Evolutionary conservation across 208 protist genomes (phyloP).

Genomic region (Tritrichomonas foetus): DNA sequence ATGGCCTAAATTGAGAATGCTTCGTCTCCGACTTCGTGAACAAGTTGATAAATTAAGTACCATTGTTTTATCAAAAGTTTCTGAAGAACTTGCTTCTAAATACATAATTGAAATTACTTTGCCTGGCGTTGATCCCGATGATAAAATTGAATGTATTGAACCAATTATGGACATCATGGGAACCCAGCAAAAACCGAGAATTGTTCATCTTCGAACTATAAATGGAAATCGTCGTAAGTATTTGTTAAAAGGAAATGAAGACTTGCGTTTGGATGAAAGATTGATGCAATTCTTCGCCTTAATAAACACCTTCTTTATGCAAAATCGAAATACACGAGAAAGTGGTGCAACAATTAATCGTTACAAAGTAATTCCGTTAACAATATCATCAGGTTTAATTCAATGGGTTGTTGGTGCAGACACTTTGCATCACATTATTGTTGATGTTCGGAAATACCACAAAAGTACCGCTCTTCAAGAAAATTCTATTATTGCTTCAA

Average conservation of each 20-base stretch:
- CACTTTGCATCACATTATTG: background rate
- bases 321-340: background rate
- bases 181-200: background rate
- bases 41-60: background rate
- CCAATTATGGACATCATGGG: background rate
- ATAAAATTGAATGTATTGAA: background rate
- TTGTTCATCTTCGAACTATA: background rate
- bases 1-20: background rate
- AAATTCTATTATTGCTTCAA: background rate
- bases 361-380: background rate
- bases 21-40: background rate
- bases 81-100: background rate
- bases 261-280: background rate
- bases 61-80: background rate
- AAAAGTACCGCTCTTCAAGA: background rate
- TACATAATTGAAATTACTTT: background rate
- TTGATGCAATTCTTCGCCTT: background rate
- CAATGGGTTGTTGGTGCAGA: background rate
- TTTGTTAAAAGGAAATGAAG: slow-evolving; percentile 35
- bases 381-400: background rate
- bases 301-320: background rate
- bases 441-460: background rate
- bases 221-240: background rate
- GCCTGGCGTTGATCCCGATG: background rate
- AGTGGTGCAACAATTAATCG: background rate